Conservation (phyloP, 2,329 filamentous ascomycete genomes). For the Fusarium setosum region DNA sequence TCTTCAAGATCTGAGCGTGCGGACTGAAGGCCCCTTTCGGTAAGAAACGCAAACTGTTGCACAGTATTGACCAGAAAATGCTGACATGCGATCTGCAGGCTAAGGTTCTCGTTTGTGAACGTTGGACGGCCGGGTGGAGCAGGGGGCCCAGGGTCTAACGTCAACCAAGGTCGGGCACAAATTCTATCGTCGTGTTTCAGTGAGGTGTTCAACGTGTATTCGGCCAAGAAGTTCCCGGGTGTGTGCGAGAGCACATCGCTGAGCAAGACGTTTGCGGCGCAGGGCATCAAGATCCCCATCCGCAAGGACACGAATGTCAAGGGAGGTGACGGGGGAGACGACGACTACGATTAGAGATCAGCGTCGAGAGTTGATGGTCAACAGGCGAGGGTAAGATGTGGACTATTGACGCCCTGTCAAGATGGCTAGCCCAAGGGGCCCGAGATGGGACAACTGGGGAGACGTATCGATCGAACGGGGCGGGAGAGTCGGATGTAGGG, state of each 20-base stretch:
- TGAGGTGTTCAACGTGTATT: slow-evolving; percentile 91
- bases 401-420: background rate
- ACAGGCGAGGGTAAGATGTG: background rate
- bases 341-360: slow-evolving; percentile 48
- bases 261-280: slow-evolving; percentile 91
- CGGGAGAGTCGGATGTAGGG: background rate
- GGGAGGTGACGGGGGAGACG: slow-evolving; percentile 65
- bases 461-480: background rate
- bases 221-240: slow-evolving; percentile 97
- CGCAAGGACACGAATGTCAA: slow-evolving; percentile 79
- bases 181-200: slow-evolving; percentile 89
- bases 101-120: slow-evolving; percentile 83
- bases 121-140: slow-evolving; percentile 67
- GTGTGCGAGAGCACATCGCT: slow-evolving; percentile 93
- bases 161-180: slow-evolving; percentile 82
- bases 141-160: slow-evolving; percentile 53
- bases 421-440: background rate
- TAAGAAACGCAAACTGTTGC: slow-evolving; percentile 52
- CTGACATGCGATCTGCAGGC: slow-evolving; percentile 51
- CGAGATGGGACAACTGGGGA: background rate
- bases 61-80: background rate
- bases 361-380: background rate
- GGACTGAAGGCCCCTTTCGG: slow-evolving; percentile 93
- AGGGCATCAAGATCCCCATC: slow-evolving; percentile 97
- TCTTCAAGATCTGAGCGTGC: slow-evolving; percentile 91